A percentile compares a stretch with the other conserved stretches of the same genome.
These are phyloP conservation scores for Globisporangium radiosum DNA, from an alignment of 352 stramenopile genomes.

Conservation along the genomic window DNA sequence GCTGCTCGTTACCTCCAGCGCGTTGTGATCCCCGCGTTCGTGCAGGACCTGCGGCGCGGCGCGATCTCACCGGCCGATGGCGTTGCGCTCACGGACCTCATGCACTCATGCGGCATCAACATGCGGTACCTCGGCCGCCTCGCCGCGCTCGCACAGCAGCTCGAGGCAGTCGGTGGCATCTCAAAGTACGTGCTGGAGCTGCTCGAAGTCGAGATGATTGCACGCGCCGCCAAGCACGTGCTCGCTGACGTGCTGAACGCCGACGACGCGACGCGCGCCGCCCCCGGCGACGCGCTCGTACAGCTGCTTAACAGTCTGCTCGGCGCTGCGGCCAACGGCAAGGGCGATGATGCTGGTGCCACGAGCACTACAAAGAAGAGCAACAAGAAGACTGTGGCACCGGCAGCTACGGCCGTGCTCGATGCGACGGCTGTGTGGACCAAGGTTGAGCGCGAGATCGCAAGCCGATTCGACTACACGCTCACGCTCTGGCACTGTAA, in stretches of 20 bases:
- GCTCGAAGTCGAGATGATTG: slow-evolving; percentile 95
- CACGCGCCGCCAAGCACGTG: slow-evolving; percentile 87
- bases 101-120: slow-evolving; percentile 95
- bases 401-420: slow-evolving; percentile 15
- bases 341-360: slow-evolving; percentile 15
- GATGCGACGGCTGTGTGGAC: slow-evolving; percentile 47
- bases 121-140: slow-evolving; percentile 94
- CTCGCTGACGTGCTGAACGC: slow-evolving; percentile 65
- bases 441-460: slow-evolving; percentile 52
- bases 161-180: slow-evolving; percentile 84
- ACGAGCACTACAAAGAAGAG: slow-evolving; percentile 21
- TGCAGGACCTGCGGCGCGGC: slow-evolving; percentile 77
- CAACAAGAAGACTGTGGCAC: slow-evolving; percentile 23
- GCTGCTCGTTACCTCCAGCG: slow-evolving; percentile 80
- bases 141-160: slow-evolving; percentile 80
- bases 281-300: slow-evolving; percentile 68
- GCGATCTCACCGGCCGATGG: slow-evolving; percentile 86
- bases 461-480: slow-evolving; percentile 74
- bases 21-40: slow-evolving; percentile 81
- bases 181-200: slow-evolving; percentile 93
- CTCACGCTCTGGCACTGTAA: slow-evolving; percentile 56
- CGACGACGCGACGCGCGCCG: slow-evolving; percentile 48
- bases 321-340: slow-evolving; percentile 13
- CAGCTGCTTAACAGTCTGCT: slow-evolving; percentile 85
- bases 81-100: slow-evolving; percentile 87